Conservation (phyloP, 176 grass and related monocot species). For the Eragrostis nindensis region DNA sequence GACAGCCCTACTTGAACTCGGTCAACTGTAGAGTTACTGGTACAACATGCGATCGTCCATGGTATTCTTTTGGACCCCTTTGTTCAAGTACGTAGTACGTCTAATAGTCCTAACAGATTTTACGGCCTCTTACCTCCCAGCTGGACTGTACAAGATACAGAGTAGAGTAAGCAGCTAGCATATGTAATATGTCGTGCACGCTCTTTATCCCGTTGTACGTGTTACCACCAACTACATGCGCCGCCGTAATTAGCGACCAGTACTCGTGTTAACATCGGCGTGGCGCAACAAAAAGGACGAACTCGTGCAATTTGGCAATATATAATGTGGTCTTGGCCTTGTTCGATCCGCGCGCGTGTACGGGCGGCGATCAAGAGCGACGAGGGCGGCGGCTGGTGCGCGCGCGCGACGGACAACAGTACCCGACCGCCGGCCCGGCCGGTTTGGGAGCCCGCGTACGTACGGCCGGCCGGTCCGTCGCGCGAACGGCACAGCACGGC, state of each 20-base stretch:
- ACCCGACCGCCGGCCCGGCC: neutral
- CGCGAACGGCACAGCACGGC: too few species aligned
- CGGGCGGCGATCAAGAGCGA: slow-evolving; percentile 3
- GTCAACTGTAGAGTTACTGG: too few species aligned
- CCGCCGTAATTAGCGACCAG: neutral
- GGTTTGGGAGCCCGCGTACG: too few species aligned
- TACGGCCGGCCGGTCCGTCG: too few species aligned
- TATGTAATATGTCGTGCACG: neutral
- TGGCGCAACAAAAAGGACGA: neutral
- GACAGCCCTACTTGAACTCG: too few species aligned
- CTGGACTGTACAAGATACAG: neutral
- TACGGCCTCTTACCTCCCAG: too few species aligned
- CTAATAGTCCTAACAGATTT: too few species aligned
- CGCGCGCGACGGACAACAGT: neutral
- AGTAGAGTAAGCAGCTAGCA: neutral
- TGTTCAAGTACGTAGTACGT: too few species aligned
- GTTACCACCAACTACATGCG: neutral
- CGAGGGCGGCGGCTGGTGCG: neutral
- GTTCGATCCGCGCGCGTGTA: neutral
- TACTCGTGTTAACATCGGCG: neutral
- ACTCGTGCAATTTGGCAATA: neutral
- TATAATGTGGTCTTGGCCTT: neutral
- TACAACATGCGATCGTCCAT: too few species aligned
- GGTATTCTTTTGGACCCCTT: too few species aligned
- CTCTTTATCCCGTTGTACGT: neutral